Conservation (phyloP, 1,139 yeast genomes). For the Scheffersomyces stambukii region DNA sequence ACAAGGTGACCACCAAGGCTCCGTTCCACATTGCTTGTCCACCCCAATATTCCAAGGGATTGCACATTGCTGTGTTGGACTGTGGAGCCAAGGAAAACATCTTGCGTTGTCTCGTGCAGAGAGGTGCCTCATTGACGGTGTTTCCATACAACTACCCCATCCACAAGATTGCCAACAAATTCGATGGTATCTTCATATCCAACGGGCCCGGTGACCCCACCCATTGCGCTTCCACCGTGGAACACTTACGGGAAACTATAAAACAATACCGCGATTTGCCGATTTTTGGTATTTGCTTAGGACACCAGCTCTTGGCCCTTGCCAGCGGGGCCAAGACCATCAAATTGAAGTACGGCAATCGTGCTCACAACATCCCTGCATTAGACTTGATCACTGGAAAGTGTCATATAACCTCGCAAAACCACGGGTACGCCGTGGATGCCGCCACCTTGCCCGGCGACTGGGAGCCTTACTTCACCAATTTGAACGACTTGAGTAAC, state of each 20-base stretch:
- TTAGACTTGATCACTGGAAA: slow-evolving; percentile 83
- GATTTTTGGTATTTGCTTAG: slow-evolving; percentile 93
- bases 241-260: slow-evolving; percentile 71
- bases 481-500: slow-evolving; percentile 90
- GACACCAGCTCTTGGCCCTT: slow-evolving; percentile 91
- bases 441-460: slow-evolving; percentile 68
- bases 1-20: slow-evolving; percentile 89
- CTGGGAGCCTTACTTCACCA: slow-evolving; percentile 83
- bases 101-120: slow-evolving; percentile 82
- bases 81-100: slow-evolving; percentile 99
- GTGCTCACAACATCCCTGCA: slow-evolving; percentile 98
- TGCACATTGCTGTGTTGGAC: slow-evolving; percentile 89
- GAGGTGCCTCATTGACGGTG: slow-evolving; percentile 95
- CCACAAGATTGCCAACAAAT: slow-evolving; percentile 84
- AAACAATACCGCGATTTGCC: slow-evolving; percentile 64
- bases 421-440: slow-evolving; percentile 97
- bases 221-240: slow-evolving; percentile 79
- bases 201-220: slow-evolving; percentile 99
- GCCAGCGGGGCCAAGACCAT: slow-evolving; percentile 93
- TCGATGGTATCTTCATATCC: slow-evolving; percentile 91
- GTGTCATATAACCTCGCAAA: slow-evolving; percentile 96
- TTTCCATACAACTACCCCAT: slow-evolving; percentile 95
- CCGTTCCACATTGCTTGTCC: slow-evolving; percentile 85
- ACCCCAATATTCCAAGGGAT: slow-evolving; percentile 48
- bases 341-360: slow-evolving; percentile 94